Base-by-base conservation (phyloP, 108 stramenopile species). In the Skeletonema costatum region DNA sequence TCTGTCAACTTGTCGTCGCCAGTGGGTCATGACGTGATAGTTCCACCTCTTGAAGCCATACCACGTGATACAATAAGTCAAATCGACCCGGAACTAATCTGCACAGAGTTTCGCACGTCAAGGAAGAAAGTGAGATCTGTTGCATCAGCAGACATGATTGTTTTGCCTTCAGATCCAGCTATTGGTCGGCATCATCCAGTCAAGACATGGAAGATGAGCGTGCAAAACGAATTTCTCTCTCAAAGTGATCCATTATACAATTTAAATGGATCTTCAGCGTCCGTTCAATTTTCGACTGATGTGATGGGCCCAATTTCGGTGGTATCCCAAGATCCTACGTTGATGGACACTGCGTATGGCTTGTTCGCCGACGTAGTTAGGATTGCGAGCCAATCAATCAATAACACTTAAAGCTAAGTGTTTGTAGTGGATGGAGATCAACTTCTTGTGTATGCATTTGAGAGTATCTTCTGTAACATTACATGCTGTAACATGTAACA, bases 281-380 rank as follows among this genome's bases (percentile, higher is more conserved):
- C 67, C 14, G 64, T 81, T n/a, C 56, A 71, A 63, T 81, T 81
- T 38, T 3, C 38, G 16, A 81, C 74, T 0, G 72, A 80, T 60
- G 68, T 74, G 11, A 32, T 80, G 60, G 79, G 79, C 0, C 79
- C 79, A 63, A 42, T 74, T 2, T 69, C 80, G 12, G 35, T 74
- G 5, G 69, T 66, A 1, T 81, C 80, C 8, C 41, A 67, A 1
- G 70, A 75, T 61, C 80, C 80, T 14, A 75, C 80, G 3, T 53
- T 81, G 64, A 69, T 66, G 5, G 80, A 81, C 48, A 81, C 80
- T n/a, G 68, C 80, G 13, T 81, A 75, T 51, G 80, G 80, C 7
- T 66, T 81, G 39, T 81, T 75, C 44, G 74, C 80, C 10, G 80
- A 81, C 32, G 66, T 81, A 3, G 36, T 81, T 44, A 73, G 80